Base-by-base conservation (phyloP, 2,329 filamentous ascomycete species). In the Arthroderma uncinatum region DNA sequence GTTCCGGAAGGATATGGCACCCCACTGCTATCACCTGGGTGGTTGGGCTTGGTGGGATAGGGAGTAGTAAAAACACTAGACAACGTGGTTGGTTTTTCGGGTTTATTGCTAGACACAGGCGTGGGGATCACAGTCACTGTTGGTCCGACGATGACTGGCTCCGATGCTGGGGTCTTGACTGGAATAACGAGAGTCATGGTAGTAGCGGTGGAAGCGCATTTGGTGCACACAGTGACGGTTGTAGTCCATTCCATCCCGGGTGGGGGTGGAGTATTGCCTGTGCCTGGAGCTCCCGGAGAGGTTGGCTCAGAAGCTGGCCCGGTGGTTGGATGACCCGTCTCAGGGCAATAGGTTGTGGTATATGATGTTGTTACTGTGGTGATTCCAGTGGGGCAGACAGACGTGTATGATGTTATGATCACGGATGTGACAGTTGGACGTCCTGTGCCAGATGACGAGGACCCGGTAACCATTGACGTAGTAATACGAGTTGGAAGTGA, bases 371-470 rank as follows among this genome's bases (percentile, higher is more conserved):
- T 72, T 53, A 73, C 66, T 4, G 70, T 74, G 37, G 69, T 73
- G 61, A 71, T 74, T 4, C 73, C 73, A 25, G 71, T 73, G 2
- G 73, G 69, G 58, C 72, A 74, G 61, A 75, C 70, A 54, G 71
- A 68, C 6, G 68, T 67, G 59, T 74, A 74, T 16, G 70, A 71
- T 33, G 73, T 75, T 36, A 68, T 64, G 53, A 73, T 67, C 16
- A 73, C 60, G 10, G 71, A 72, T 8, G 71, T 73, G 37, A 66
- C 65, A 4, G 66, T 71, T 40, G 34, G 19, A n/a, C 19, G 48
- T 19, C 33, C 48, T 7, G 48, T 4, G 14, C 23, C 9, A 4
- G 54, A 33, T n/a, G 30, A 19, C 8, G 23, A n/a, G 6, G 61
- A n/a, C n/a, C n/a, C 63, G 10, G 61, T 2, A 21, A 19, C 14